Conservation (phyloP, 129 eudicot genomes). For the Flaveria trinervia region DNA sequence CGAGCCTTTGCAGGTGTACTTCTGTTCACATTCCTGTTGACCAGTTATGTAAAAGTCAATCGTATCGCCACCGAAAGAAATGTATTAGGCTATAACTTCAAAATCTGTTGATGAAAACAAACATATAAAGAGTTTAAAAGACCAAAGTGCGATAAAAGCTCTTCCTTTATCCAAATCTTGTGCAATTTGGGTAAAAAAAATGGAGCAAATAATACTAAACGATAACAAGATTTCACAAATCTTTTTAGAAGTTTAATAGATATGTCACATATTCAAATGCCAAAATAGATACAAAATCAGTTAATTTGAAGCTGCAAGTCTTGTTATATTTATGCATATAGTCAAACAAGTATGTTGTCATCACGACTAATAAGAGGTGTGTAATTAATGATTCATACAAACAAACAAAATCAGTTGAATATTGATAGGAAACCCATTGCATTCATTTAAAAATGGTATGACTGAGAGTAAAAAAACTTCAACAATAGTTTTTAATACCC, state of each 20-base stretch:
- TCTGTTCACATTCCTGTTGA: slow-evolving; percentile 87
- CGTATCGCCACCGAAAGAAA: neutral
- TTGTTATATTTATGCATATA: too few relatives aligned
- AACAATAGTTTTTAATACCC: too few relatives aligned
- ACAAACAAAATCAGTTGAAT: slow-evolving; percentile 3
- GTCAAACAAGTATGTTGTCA: too few relatives aligned
- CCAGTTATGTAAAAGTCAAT: neutral
- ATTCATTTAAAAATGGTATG: neutral
- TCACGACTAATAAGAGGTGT: neutral
- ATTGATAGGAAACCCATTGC: slow-evolving; percentile 13
- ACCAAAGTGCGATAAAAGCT: neutral
- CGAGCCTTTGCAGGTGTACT: slow-evolving; percentile 61
- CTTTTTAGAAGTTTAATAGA: neutral
- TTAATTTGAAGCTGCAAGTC: too few relatives aligned
- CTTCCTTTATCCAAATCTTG: neutral
- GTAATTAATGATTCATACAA: slow-evolving; percentile 8
- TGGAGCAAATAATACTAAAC: neutral
- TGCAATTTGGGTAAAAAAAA: neutral
- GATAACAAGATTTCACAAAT: slow-evolving; percentile 5
- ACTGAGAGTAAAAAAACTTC: neutral
- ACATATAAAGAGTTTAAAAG: neutral
- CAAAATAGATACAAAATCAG: too few relatives aligned
- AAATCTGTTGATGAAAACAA: neutral
- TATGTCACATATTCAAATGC: neutral
- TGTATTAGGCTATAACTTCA: neutral